Evolutionary conservation across 148 eudicot species (phyloP).

Genomic region (Cornus florida): DNA sequence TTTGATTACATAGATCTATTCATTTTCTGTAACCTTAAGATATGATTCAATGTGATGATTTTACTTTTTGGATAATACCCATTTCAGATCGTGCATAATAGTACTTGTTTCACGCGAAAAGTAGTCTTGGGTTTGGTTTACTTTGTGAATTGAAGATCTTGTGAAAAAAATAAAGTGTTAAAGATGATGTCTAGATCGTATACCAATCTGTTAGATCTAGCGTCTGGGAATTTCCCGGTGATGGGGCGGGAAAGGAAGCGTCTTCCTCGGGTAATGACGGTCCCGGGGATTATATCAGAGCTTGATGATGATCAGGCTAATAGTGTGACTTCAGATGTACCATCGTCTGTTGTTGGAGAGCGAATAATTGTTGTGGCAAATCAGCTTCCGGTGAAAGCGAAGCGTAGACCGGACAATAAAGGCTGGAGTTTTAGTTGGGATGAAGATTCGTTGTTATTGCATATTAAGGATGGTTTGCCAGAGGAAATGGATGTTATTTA

Average conservation of each 20-base stretch:
- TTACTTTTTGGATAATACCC: background rate
- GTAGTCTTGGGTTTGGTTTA: background rate
- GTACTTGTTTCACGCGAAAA: background rate
- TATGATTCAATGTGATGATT: background rate
- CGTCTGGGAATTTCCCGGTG: conserved; percentile 63
- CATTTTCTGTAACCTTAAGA: background rate
- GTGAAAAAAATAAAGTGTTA: conserved; percentile 3
- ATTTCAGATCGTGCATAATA: conserved; percentile 21
- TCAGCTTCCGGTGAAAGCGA: conserved; percentile 55
- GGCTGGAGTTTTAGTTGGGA: conserved; percentile 70
- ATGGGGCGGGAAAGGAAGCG: conserved; percentile 56
- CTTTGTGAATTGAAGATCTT: conserved; percentile 14
- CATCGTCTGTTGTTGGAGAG: conserved; percentile 47
- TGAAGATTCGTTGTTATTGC: conserved; percentile 52
- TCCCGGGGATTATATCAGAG: conserved; percentile 57
- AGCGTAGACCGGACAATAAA: conserved; percentile 56
- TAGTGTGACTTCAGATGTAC: conserved; percentile 56
- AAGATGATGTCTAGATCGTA: conserved; percentile 72
- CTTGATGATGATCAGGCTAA: conserved; percentile 59
- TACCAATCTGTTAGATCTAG: conserved; percentile 64
- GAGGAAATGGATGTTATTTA: conserved; percentile 65
- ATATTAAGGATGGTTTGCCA: conserved; percentile 58
- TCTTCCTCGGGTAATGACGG: conserved; percentile 57
- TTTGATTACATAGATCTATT: conserved; percentile 10
- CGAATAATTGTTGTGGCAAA: conserved; percentile 61